These are phyloP conservation scores for Pythium rishiriense DNA, from an alignment of 352 stramenopile genomes.

Conservation along the genomic window DNA sequence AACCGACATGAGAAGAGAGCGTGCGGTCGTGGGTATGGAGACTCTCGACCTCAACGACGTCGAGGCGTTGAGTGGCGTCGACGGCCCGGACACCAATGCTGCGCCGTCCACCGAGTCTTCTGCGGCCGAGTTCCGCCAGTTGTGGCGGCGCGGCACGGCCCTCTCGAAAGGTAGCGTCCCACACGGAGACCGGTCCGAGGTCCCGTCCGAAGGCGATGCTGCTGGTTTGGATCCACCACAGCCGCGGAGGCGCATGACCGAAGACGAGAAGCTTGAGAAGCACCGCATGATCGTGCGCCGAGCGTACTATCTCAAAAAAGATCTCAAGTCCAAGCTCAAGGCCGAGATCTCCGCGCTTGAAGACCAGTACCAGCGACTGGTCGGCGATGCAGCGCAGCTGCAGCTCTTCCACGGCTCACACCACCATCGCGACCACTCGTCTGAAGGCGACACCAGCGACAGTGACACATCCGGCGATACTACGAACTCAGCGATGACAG, in stretches of 20 bases:
- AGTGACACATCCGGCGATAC: neutral
- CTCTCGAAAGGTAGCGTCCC: too few species aligned
- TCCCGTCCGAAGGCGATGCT: too few species aligned
- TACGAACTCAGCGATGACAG: neutral
- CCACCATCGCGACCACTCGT: neutral
- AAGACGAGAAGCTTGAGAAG: slow-evolving; percentile 26
- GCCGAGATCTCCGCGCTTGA: slow-evolving; percentile 33
- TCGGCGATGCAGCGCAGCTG: slow-evolving; percentile 20
- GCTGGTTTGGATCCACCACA: neutral
- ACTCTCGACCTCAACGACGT: neutral
- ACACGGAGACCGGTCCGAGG: too few species aligned
- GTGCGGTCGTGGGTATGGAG: too few species aligned
- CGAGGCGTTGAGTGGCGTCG: neutral
- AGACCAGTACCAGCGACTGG: slow-evolving; percentile 30
- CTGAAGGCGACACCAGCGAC: neutral
- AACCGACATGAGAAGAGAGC: too few species aligned
- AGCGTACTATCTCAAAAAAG: slow-evolving; percentile 30
- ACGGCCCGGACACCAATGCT: too few species aligned
- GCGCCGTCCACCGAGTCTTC: neutral
- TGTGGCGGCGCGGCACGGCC: neutral
- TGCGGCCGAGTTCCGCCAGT: neutral
- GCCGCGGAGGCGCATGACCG: slow-evolving; percentile 15
- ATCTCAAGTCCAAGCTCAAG: slow-evolving; percentile 28
- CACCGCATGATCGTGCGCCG: slow-evolving; percentile 29
- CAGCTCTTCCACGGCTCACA: slow-evolving; percentile 10